Base-by-base conservation (phyloP, 106 monocot species). In the Agapanthus africanus region DNA sequence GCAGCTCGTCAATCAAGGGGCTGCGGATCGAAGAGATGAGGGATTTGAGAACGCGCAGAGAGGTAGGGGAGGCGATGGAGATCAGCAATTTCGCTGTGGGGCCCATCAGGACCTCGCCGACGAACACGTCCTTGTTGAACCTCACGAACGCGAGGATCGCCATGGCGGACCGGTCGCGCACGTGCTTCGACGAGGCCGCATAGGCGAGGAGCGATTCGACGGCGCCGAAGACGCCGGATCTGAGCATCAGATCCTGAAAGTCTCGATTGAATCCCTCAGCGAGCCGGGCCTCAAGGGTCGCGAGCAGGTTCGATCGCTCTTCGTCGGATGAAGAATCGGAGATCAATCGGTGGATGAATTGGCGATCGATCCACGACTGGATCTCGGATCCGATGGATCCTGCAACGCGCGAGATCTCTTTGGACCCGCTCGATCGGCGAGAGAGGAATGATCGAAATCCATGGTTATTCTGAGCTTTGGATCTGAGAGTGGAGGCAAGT, bases 81-180 rank as follows among this genome's bases (percentile, higher is more conserved):
- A 81, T 76, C 27, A 93, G 68, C 5, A 75, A 65, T 19, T 52
- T 38, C 6, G 76, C 67, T 16, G 83, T 52, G 38, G 83, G 69
- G 27, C 85, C 83, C 88, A 79, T 79, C 31, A 88, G 76, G 11
- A 88, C 82, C 22, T 78, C 80, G 0, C 83, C 93, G 1, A 88
- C 88, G 75, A 93, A 93, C 13, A 93, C 93, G 26, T 77, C 83
- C 69, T 78, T 82, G 86, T 93, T 93, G 93, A 93, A 93, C 18
- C 74, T 61, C 35, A 93, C 93, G 19, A 84, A 62, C n/a, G 88
- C 81, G 3, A 83, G 78, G n/a, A 79, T 74, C 27, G 73, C 61
- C 9, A 72, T 33, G 3, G 85, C 88, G 47, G 81, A 74, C 13
- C 32, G 49, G 28, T 93, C 93, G 10, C 79, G 73, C 22, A 88